Evolutionary conservation across 2,329 filamentous ascomycete species (phyloP).

Genomic region (Monosporascus sp.): DNA sequence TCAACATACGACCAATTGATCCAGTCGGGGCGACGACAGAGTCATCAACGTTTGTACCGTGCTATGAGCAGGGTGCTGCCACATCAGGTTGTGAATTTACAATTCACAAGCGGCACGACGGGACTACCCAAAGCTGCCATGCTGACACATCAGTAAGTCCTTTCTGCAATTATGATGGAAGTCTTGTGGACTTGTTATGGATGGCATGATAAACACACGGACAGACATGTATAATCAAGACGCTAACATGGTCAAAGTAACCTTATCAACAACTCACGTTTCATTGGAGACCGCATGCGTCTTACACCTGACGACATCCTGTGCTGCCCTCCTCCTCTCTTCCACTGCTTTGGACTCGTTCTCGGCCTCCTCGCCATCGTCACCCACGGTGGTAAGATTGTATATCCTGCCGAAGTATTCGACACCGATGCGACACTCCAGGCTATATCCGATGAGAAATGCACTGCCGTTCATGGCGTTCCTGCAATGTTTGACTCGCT

Average conservation of each 20-base stretch:
- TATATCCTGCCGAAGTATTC: slow-evolving; percentile 72
- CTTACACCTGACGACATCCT: slow-evolving; percentile 62
- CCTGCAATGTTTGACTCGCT: slow-evolving; percentile 78
- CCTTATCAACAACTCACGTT: slow-evolving; percentile 61
- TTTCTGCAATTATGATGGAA: too few species aligned
- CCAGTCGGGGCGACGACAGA: slow-evolving; percentile 42
- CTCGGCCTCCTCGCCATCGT: slow-evolving; percentile 67
- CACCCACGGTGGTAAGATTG: slow-evolving; percentile 70
- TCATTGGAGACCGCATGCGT: slow-evolving; percentile 70
- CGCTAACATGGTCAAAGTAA: slow-evolving; percentile 24
- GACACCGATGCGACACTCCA: slow-evolving; percentile 60
- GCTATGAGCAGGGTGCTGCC: slow-evolving; percentile 52
- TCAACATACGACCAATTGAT: slow-evolving; percentile 56
- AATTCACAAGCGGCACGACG: slow-evolving; percentile 73
- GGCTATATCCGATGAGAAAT: slow-evolving; percentile 61
- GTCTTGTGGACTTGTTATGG: too few species aligned
- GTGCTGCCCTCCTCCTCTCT: slow-evolving; percentile 77
- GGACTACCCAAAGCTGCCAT: slow-evolving; percentile 69
- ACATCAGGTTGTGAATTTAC: slow-evolving; percentile 66
- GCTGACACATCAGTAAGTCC: slow-evolving; percentile 55
- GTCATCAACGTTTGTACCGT: slow-evolving; percentile 44
- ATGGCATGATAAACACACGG: too few species aligned
- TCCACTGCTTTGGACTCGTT: slow-evolving; percentile 82
- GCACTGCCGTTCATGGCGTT: slow-evolving; percentile 74
- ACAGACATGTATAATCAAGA: too few species aligned